Base-by-base conservation (phyloP, 2,329 filamentous ascomycete species). In the Sarocladium strictum region DNA sequence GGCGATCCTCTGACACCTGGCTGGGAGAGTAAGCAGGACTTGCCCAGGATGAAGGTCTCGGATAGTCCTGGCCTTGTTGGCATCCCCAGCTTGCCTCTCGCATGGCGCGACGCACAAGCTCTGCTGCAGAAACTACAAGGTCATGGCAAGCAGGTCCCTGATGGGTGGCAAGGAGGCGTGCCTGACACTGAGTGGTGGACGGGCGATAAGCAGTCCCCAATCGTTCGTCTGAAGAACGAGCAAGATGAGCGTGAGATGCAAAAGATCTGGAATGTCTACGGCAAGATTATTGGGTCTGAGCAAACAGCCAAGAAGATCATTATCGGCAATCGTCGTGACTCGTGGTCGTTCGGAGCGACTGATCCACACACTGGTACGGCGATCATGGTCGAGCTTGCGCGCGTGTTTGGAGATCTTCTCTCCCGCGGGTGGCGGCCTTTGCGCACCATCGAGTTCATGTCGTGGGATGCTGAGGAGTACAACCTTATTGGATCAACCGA, bases 361-460 rank as follows among this genome's bases (percentile, higher is more conserved):
- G 89, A 94, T 63, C 89, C 94, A 1, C 90, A 91, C 60, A 89
- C 89, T 54, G 94, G 93, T 26, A 96, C 91, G 0, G 93, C 93
- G 4, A 80, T 97, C 38, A 87, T 99, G 79, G 79, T 97, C 54
- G 94, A 99, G 72, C 78, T 97, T 56, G 85, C 89, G 21, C 85
- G 88, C 43, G 84, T 96, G 50, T 89, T 99, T 63, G 90, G 91
- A 38, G 84, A 90, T 59, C 79, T 97, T 15, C 77, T 85, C 21
- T 71, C 77, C 15, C 81, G 84, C 55, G 93, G 92, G 53, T 99
- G 94, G 94, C 81, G 89, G 24, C 94, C 94, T 1, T 76, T 96
- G 15, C 86, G 94, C n/a, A 95, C 90, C 3, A 96, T 99, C 59
- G 89, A 96, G 67, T 97, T 99, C 69, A 91, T 92, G 65, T 96